Base-by-base conservation (phyloP, 192 early-diverging fungal species). In the Geranomyces michiganensis region DNA sequence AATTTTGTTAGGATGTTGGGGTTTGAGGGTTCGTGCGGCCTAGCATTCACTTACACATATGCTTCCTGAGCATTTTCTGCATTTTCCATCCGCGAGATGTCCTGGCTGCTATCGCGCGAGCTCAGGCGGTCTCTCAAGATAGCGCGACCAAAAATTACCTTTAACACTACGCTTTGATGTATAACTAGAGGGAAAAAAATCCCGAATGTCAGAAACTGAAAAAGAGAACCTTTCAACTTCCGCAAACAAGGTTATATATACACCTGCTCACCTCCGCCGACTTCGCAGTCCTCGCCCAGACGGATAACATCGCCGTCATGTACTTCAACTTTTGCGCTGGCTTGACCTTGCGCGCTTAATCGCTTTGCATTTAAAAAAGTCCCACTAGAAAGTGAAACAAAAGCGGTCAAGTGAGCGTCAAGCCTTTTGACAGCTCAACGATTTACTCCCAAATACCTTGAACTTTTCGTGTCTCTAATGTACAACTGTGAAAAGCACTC, bases 241-340 rank as follows among this genome's bases (percentile, higher is more conserved):
- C n/a, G n/a, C n/a, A n/a, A n/a, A n/a, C n/a, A n/a, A n/a, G n/a
- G n/a, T n/a, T n/a, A n/a, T n/a, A 10, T 10, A 41, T 41, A 7
- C 10, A 10, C 36, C 15, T 1, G 19, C 33, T 41, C 61, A 76
- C 73, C 69, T 65, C 77, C 77, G 60, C 77, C 77, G 9, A 79
- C 78, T 62, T 79, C 78, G 43, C 78, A 79, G 41, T 79, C 78
- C 56, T 79, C 78, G 12, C 78, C 78, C 66, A 79, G 29, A 31
- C 62, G 33, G 45, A 79, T 73, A 2, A 79, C 47, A 33, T 78
- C 78, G 0, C 78, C 78, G 9, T 80, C 67, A 24, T 65, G 45
- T 24, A 79, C n/a, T 44, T 79, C 71, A 21, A 70, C 27, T 24
- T 33, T 26, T 24, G 36, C 32, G 55, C 78, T 79, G 44, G 78